These are phyloP conservation scores for Pseudocercospora fuligena DNA, from an alignment of 2,329 filamentous ascomycete species.

Conservation along the genomic window DNA sequence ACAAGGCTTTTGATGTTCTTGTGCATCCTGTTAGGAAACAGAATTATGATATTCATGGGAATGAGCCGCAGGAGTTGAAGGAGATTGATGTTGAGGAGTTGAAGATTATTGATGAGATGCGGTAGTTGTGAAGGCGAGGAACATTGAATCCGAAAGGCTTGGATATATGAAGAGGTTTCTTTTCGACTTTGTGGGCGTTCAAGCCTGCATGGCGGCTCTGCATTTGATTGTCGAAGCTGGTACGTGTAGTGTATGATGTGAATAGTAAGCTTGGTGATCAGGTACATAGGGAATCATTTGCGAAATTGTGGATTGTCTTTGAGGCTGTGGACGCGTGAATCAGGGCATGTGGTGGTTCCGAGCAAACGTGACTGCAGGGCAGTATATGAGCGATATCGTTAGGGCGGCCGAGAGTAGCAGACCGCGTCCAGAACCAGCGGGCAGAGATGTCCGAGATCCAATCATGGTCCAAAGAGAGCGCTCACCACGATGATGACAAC, in stretches of 20 bases:
- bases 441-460: constrained; percentile 1
- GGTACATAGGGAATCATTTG: neutral
- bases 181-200: neutral
- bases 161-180: neutral
- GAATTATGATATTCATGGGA: constrained; percentile 30
- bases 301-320: neutral
- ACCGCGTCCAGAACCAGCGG: neutral
- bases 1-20: constrained; percentile 32
- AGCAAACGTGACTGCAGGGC: neutral
- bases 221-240: neutral
- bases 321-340: neutral
- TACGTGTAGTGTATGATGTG: constrained; percentile 7
- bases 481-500: neutral
- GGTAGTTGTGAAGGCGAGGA: neutral
- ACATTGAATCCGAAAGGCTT: neutral
- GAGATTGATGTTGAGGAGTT: constrained; percentile 25
- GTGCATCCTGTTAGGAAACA: constrained; percentile 27
- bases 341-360: neutral
- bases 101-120: constrained; percentile 15
- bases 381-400: neutral
- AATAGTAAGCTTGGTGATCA: neutral
- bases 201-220: neutral
- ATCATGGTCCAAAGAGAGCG: neutral
- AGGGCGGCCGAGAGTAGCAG: neutral
- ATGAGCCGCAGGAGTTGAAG: constrained; percentile 22